Evolutionary conservation across 1,139 yeast species (phyloP), one percentile per base, ranked within the genome.

Genomic region (Pneumocystis murina): DNA sequence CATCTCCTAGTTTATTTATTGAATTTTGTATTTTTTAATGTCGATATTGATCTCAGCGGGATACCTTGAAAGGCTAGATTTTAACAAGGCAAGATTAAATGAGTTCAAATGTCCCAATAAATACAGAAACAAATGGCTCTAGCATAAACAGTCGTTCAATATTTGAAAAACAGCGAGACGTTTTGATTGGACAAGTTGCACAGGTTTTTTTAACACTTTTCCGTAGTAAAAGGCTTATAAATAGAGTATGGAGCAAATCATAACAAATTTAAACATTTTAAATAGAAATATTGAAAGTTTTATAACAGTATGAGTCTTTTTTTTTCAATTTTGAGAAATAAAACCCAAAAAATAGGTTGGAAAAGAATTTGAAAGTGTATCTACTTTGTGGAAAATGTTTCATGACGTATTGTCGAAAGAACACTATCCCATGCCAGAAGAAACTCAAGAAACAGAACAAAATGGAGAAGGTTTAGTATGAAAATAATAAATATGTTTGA

Each of bases 321-420:
- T 14, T 39, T 20, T 5, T 2, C 14, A 8, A 14, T 55, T 28
- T 30, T 16, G 8, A 4, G 8, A 14, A 40, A 7, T 4, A 12
- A 36, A 10, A 54, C 30, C 17, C n/a, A 16, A 24, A 38, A n/a
- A 40, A 39, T 33, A 67, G 68, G 68, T 69, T 30, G 71, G 71
- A 33, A 66, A 63, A 55, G 71, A 69, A 41, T 69, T 69, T 63
- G 71, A 69, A 55, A 69, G 69, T 57, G 71, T 69, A 30, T 66
- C 71, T 39, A 60, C 66, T 1, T 54, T 69, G 17, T 69, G 71
- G 71, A 64, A 70, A 28, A 62, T 66, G 30, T 69, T 69, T 59
- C 68, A 69, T 59, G 69, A 69, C 59, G 66, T 67, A 20, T 54
- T 67, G 40, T 62, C 68, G 14, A 63, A 67, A 41, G 40, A 41